These are phyloP conservation scores for Schizochytrium sp. DNA, from an alignment of 108 stramenopile genomes.

Conservation along the genomic window DNA sequence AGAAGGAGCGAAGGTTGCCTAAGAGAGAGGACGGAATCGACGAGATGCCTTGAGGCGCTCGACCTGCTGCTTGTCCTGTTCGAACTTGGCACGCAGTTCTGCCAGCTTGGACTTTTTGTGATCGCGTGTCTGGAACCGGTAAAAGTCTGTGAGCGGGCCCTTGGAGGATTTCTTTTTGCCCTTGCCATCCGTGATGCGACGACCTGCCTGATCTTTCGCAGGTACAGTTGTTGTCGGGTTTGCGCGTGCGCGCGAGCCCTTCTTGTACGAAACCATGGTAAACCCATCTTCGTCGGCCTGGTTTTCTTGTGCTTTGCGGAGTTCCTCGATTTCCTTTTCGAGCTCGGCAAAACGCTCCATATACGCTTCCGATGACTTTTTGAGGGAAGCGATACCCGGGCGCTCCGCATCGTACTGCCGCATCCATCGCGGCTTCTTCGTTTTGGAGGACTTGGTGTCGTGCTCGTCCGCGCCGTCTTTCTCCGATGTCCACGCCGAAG, in stretches of 20 bases:
- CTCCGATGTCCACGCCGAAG: background rate
- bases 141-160: background rate
- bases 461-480: background rate
- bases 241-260: background rate
- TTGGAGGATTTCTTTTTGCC: background rate
- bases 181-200: background rate
- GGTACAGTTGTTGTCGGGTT: background rate
- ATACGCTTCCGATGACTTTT: background rate
- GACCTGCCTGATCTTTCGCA: background rate
- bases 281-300: background rate
- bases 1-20: background rate
- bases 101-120: background rate
- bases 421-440: background rate
- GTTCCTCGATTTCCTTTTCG: background rate
- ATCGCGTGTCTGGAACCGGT: background rate
- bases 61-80: constrained; percentile 3
- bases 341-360: constrained; percentile 9
- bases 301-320: background rate
- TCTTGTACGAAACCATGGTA: background rate
- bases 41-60: constrained; percentile 8
- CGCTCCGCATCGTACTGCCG: background rate
- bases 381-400: background rate
- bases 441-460: too few relatives aligned
- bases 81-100: background rate
- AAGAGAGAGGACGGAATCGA: background rate